Evolutionary conservation across 768 basidiomycete genomes (phyloP), one percentile per base, ranked within the genome.

Genomic region (Trichaptum fuscoviolaceum): DNA sequence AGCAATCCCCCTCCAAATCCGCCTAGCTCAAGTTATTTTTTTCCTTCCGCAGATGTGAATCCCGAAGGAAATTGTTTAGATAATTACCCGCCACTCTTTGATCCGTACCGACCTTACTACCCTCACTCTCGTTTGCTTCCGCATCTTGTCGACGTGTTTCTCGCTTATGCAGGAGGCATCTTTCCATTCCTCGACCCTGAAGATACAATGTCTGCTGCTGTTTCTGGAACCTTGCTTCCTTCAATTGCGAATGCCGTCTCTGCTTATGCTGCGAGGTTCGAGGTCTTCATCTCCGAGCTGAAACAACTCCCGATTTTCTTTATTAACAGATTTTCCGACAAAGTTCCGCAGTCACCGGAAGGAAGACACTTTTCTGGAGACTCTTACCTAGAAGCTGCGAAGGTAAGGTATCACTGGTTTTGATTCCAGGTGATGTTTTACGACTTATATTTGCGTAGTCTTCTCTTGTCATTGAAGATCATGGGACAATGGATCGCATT

Each of bases 161-260:
- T 73, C 60, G 71, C 71, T 57, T 57, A 67, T 64, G 58, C 71
- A 15, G 71, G 72, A 4, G 64, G 68, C 35, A 68, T 69, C 52
- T 73, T 73, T 65, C 72, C 72, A 18, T 73, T 70, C 67, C 68
- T 73, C 24, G 71, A 71, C 35, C 69, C 69, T 25, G 64, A 62
- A 59, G 69, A 70, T 18, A 66, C 71, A 15, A 64, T 71, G 63
- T 62, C 64, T 63, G 35, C 59, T 23, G 34, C 65, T 36, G 30
- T 61, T 8, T 24, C 67, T 4, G 30, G 26, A 12, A 59, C 25
- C n/a, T 30, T 36, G 15, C 62, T 36, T 57, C 65, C 64, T 57
- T 64, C 58, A 18, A 65, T 66, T 57, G 67, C 67, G 10, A 68
- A 65, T 17, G 26, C 27, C n/a, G 57, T 68, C 4, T 57, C 67